Evolutionary conservation across 1,139 yeast species (phyloP).

Genomic region (Wickerhamomyces sp.): DNA sequence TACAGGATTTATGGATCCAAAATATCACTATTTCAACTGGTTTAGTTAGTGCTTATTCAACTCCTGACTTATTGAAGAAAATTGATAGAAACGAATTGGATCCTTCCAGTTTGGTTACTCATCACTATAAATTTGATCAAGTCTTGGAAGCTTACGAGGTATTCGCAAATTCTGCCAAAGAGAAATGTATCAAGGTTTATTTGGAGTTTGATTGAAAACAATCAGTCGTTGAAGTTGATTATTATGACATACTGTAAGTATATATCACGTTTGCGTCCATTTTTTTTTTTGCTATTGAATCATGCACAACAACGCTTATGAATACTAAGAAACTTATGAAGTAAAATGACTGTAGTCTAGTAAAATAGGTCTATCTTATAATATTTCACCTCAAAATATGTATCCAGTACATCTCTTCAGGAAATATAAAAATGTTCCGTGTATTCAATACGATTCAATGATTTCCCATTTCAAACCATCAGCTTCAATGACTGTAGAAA

Average conservation of each 20-base stretch:
- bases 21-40: conserved; percentile 41
- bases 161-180: conserved; percentile 40
- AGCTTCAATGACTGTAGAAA: conserved; percentile 5
- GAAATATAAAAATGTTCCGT: no score
- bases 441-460: conserved; percentile 8
- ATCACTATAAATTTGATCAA: conserved; percentile 52
- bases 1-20: conserved; percentile 42
- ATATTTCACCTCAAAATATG: no score
- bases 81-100: conserved; percentile 30
- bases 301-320: no score
- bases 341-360: no score
- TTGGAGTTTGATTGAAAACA: conserved; percentile 15
- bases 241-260: neutral
- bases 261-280: no score
- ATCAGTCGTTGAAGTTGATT: neutral
- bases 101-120: conserved; percentile 52
- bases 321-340: no score
- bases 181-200: conserved; percentile 40
- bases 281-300: no score
- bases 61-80: conserved; percentile 30
- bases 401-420: no score
- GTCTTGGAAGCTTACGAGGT: conserved; percentile 38
- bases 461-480: conserved; percentile 15
- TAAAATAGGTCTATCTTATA: no score
- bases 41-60: conserved; percentile 39